These are phyloP conservation scores for Verticillium zaregamsianum DNA, from an alignment of 2,329 filamentous ascomycete species.

Conservation along the genomic window DNA sequence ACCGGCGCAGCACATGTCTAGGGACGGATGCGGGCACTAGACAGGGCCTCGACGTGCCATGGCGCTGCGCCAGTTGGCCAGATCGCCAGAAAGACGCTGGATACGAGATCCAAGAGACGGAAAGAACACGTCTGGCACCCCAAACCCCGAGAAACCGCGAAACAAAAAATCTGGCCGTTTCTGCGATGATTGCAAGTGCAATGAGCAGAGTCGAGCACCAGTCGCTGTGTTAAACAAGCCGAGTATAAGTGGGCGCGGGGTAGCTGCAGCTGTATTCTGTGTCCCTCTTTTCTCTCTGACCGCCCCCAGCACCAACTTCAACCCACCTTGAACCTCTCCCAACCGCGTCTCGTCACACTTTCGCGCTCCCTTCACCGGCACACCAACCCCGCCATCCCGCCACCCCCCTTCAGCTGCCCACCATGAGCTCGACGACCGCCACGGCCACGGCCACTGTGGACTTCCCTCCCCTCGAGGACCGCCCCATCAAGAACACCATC, in stretches of 20 bases:
- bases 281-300: background rate
- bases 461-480: slow-evolving; percentile 74
- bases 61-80: background rate
- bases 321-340: background rate
- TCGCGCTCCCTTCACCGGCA: background rate
- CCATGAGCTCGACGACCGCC: slow-evolving; percentile 6
- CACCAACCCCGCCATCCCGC: background rate
- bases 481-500: slow-evolving; percentile 89
- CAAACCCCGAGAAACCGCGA: background rate
- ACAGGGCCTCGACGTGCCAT: background rate
- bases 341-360: background rate
- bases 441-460: slow-evolving; percentile 24
- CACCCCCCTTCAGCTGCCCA: slow-evolving; percentile 1
- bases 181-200: too few species aligned
- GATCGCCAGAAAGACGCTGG: background rate
- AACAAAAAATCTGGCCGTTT: too few species aligned
- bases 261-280: background rate
- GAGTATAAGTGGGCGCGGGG: slow-evolving; percentile 2
- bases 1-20: background rate
- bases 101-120: background rate
- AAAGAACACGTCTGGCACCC: background rate
- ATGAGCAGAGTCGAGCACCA: too few species aligned
- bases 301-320: slow-evolving; percentile 2
- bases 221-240: background rate
- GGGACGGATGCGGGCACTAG: background rate